Base-by-base conservation (phyloP, 345 rosid genomes). In the Reutealis trisperma region DNA sequence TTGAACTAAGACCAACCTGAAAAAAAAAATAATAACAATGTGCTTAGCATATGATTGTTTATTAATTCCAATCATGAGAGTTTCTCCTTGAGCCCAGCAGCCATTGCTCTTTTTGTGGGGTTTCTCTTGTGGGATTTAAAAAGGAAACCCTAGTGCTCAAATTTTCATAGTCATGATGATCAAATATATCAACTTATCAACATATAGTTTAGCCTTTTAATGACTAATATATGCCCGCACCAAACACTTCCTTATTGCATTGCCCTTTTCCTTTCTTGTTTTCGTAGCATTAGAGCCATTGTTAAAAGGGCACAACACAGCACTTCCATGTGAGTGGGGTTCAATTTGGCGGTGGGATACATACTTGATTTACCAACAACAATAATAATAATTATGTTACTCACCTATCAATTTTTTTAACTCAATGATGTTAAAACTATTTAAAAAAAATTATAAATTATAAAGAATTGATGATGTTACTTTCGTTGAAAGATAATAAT, bases 271-370 rank as follows among this genome's bases (percentile, higher is more conserved):
- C 2, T 7, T 9, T n/a, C 12, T 24, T 70, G 11, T 24, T 42
- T 61, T 47, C 10, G 15, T 72, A 32, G 75, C 27, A 21, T 58
- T 55, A 8, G 59, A 41, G 13, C n/a, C 34, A 71, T 57, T 47
- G 30, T 55, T 54, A 37, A 37, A 73, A 70, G 71, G 11, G 52
- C 63, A 34, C 22, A 47, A 54, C 0, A 25, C 0, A 18, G 49
- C 68, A 47, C 19, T 73, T 73, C 30, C 76, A 62, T 73, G 44
- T 30, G 70, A 22, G 63, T 75, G 77, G 77, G 70, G 71, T 30
- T 74, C 59, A 18, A 47, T 47, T 9, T 10, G 51, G 51, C 11
- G 51, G 51, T 47, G 51, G 12, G 51, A 47, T 47, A 47, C 14
- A 47, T 47, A 10, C 51, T 2, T 47, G 14, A 47, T 9, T 47